phyloP scores from a whole-genome alignment of 2,329 filamentous ascomycete species.

The Ambrosiella cleistominuta region DNA sequence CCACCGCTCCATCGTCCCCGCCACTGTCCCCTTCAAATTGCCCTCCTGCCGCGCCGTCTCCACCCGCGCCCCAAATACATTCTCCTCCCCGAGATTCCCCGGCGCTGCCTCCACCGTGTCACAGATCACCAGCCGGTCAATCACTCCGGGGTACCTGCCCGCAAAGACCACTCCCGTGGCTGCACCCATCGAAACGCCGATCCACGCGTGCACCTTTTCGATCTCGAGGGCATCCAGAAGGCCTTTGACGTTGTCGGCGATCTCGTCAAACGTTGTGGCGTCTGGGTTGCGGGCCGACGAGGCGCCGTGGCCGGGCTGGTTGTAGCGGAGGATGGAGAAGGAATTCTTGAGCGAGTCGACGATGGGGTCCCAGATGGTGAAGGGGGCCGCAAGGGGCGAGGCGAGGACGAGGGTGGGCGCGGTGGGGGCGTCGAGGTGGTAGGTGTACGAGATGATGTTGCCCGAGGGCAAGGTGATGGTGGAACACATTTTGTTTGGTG shows the following conservation, averaged over 20 bases:
- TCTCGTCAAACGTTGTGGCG: constrained; percentile 23
- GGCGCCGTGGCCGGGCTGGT: constrained; percentile 26
- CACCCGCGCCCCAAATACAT: constrained; percentile 22
- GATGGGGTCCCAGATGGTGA: constrained; percentile 24
- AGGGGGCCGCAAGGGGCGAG: constrained; percentile 23
- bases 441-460: constrained; percentile 19
- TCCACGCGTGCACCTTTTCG: constrained; percentile 22
- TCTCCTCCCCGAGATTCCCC: constrained; percentile 20
- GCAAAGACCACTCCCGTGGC: constrained; percentile 24
- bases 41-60: constrained; percentile 20
- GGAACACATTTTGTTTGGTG: constrained; percentile 5
- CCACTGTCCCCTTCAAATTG: constrained; percentile 19
- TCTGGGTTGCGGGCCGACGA: constrained; percentile 20
- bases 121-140: constrained; percentile 23
- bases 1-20: constrained; percentile 24
- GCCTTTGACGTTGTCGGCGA: constrained; percentile 23
- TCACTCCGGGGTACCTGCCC: constrained; percentile 22
- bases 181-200: constrained; percentile 30
- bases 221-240: constrained; percentile 21
- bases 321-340: constrained; percentile 26
- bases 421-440: constrained; percentile 17
- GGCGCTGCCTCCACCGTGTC: constrained; percentile 25
- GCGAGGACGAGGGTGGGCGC: constrained; percentile 23
- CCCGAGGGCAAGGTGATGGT: constrained; percentile 17
- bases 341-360: constrained; percentile 20